Base-by-base conservation (phyloP, 108 stramenopile species). In the Licmophora abbreviata region DNA sequence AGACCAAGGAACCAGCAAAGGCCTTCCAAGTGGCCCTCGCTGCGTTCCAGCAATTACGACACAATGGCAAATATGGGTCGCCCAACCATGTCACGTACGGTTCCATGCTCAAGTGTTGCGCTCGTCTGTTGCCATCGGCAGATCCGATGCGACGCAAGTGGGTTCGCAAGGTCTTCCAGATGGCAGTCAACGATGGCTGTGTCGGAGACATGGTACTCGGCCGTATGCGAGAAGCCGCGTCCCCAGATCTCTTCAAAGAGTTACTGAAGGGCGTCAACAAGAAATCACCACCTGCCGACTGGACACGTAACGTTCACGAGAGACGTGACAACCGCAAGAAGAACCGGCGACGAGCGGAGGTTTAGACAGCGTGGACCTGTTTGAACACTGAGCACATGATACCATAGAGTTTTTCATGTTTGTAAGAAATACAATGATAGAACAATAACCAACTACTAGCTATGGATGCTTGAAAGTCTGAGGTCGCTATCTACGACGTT, bases 1-100 rank as follows among this genome's bases (percentile, higher is more conserved):
- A 23, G 15, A 44, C 45, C 42, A 47, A 35, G 1, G 76, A 75
- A 30, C 48, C 51, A 17, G 32, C 37, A 10, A 65, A 68, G 4
- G 76, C 87, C 0, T 85, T 85, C 57, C 61, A 80, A 26, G 52
- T 79, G 32, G 83, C 87, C 1, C 62, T 78, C 29, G 40, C 47
- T 28, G 81, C 81, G 28, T 77, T 78, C 48, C 70, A 79, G 59
- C 61, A 81, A 48, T 47, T 75, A 17, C 68, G 68, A 25, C 29
- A 23, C 36, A 28, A 44, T 33, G 44, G 41, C 20, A 37, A 45
- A 30, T 52, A 65, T 33, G 23, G 48, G 0, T 18, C 44, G 4
- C 79, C 84, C 9, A 90, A 85, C 58, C 79, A 85, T 56, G 79
- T 90, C 0, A 85, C 84, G 8, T 90, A 90, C 41, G 88, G 83